These are phyloP conservation scores for Hamigera avellanea DNA, from an alignment of 495 filamentous ascomycete species.

Conservation along the genomic window DNA sequence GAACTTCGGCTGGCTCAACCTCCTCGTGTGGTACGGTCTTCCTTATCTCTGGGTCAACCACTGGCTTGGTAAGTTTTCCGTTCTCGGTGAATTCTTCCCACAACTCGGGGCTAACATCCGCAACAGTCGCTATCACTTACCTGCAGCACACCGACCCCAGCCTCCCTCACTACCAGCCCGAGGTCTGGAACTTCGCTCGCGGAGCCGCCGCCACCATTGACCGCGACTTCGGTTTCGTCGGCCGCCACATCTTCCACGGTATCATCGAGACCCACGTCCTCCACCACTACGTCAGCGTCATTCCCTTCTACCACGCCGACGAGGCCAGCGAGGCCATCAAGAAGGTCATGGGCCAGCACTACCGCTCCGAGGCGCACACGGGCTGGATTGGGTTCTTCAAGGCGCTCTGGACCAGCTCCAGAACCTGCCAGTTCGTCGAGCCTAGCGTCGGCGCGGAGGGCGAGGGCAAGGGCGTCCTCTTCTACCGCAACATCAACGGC, in stretches of 20 bases:
- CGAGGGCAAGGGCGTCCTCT: slow-evolving; percentile 40
- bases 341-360: slow-evolving; percentile 44
- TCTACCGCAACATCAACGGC: slow-evolving; percentile 59
- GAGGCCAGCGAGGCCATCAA: slow-evolving; percentile 50
- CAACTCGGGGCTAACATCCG: neutral
- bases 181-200: slow-evolving; percentile 45
- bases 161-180: slow-evolving; percentile 44
- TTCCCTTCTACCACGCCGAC: slow-evolving; percentile 52
- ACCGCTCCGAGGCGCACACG: slow-evolving; percentile 40
- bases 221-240: slow-evolving; percentile 49
- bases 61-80: slow-evolving; percentile 50
- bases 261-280: slow-evolving; percentile 53
- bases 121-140: slow-evolving; percentile 46
- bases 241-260: slow-evolving; percentile 45
- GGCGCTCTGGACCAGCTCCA: slow-evolving; percentile 41
- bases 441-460: slow-evolving; percentile 53
- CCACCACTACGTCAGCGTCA: slow-evolving; percentile 50
- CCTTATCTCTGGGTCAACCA: slow-evolving; percentile 99
- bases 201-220: slow-evolving; percentile 50
- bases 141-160: slow-evolving; percentile 51
- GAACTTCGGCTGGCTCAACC: slow-evolving; percentile 72
- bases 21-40: slow-evolving; percentile 85
- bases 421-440: slow-evolving; percentile 46
- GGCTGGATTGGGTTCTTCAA: slow-evolving; percentile 43
- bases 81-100: slow-evolving; percentile 1